These are phyloP conservation scores for Gossypium davidsonii DNA, from an alignment of 441 rosid species.

Conservation along the genomic window DNA sequence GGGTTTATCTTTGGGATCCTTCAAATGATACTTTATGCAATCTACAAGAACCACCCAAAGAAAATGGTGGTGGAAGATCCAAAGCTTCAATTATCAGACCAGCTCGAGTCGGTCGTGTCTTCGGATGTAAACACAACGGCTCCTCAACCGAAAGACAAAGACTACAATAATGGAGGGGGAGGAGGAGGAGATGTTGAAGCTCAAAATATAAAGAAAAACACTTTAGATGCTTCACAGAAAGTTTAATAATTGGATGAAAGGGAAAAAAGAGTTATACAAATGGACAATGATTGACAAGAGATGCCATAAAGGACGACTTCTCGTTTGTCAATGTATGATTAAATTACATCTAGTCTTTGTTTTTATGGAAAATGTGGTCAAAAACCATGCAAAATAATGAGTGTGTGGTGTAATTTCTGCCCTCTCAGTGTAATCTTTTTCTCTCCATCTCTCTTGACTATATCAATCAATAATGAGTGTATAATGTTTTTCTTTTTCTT, in stretches of 20 bases:
- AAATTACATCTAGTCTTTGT: neutral
- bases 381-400: neutral
- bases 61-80: constrained; percentile 23
- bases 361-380: neutral
- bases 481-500: neutral
- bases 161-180: neutral
- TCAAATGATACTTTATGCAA: constrained; percentile 68
- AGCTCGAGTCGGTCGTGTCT: constrained; percentile 16
- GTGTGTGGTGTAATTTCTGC: neutral
- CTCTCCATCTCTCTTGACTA: neutral
- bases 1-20: constrained; percentile 65
- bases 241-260: neutral
- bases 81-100: constrained; percentile 34
- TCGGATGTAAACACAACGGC: neutral
- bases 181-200: neutral
- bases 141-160: neutral
- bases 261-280: neutral
- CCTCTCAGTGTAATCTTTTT: neutral
- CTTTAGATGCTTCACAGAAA: neutral
- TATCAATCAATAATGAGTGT: neutral
- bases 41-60: constrained; percentile 41
- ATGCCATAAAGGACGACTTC: neutral
- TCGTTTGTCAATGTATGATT: neutral
- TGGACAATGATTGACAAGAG: neutral
- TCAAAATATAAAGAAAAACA: neutral